phyloP scores from a whole-genome alignment of 306 rosid species.

The Vigna unguiculata region DNA sequence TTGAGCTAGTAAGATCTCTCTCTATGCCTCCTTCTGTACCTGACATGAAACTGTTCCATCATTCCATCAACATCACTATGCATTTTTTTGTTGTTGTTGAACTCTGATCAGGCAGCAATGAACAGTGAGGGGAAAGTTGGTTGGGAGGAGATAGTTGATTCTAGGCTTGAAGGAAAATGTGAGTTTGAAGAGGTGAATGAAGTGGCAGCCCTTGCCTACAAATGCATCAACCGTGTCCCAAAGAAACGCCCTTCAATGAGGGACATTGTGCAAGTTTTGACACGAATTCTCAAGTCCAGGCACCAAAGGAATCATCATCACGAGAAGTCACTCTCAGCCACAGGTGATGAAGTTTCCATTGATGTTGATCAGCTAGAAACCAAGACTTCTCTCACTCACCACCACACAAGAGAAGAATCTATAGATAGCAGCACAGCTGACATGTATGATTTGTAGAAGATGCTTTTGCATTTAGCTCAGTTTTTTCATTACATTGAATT shows the following conservation, averaged over 20 bases:
- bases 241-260: constrained; percentile 92
- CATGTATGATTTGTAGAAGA: constrained; percentile 66
- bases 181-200: constrained; percentile 80
- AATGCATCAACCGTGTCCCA: constrained; percentile 76
- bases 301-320: constrained; percentile 61
- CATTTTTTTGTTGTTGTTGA: background rate
- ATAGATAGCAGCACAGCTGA: constrained; percentile 80
- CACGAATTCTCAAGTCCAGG: constrained; percentile 70
- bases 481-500: constrained; percentile 35
- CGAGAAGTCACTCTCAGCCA: constrained; percentile 64
- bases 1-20: constrained; percentile 82
- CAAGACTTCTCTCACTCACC: constrained; percentile 49
- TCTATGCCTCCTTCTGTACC: constrained; percentile 17
- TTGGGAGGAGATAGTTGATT: constrained; percentile 96
- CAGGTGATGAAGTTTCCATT: constrained; percentile 68
- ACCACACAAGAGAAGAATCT: constrained; percentile 86
- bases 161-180: constrained; percentile 74
- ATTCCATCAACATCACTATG: background rate
- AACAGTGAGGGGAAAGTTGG: constrained; percentile 89
- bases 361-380: constrained; percentile 68
- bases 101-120: constrained; percentile 85
- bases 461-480: constrained; percentile 44
- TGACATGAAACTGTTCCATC: too few species aligned
- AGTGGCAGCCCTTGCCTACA: constrained; percentile 89
- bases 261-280: constrained; percentile 84